Conservation (phyloP, 2,329 filamentous ascomycete species). For the Ascochyta rabiei region DNA sequence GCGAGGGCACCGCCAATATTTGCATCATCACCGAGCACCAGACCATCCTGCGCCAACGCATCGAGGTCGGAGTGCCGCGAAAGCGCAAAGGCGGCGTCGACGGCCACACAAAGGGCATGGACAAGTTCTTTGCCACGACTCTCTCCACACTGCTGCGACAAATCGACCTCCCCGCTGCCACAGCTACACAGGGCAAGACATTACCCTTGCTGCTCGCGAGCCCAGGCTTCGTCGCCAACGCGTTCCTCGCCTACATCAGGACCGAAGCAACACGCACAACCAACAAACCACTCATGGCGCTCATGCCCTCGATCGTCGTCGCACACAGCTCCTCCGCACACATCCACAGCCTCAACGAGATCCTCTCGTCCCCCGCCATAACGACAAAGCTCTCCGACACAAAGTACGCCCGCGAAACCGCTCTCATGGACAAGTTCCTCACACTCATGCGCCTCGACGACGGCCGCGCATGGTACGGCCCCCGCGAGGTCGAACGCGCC, state of each 20-base stretch:
- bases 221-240: constrained; percentile 83
- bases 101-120: constrained; percentile 73
- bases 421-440: constrained; percentile 83
- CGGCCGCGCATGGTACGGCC: constrained; percentile 88
- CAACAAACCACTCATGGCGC: constrained; percentile 72
- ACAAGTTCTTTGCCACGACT: constrained; percentile 78
- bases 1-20: constrained; percentile 83
- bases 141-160: constrained; percentile 77
- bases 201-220: constrained; percentile 80
- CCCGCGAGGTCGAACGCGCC: constrained; percentile 78
- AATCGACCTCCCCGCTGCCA: constrained; percentile 66
- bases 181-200: constrained; percentile 31
- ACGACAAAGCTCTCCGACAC: constrained; percentile 79
- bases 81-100: constrained; percentile 67
- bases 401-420: constrained; percentile 84
- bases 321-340: constrained; percentile 87
- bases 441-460: constrained; percentile 81
- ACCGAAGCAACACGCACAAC: constrained; percentile 66
- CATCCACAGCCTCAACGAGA: constrained; percentile 84
- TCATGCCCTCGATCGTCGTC: constrained; percentile 69
- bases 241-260: constrained; percentile 78
- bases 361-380: constrained; percentile 81
- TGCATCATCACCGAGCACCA: constrained; percentile 82
- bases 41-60: constrained; percentile 72
- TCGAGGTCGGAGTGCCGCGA: constrained; percentile 71